These are phyloP conservation scores for Pezicula carpinea DNA, from an alignment of 2,329 filamentous ascomycete species.

Conservation along the genomic window DNA sequence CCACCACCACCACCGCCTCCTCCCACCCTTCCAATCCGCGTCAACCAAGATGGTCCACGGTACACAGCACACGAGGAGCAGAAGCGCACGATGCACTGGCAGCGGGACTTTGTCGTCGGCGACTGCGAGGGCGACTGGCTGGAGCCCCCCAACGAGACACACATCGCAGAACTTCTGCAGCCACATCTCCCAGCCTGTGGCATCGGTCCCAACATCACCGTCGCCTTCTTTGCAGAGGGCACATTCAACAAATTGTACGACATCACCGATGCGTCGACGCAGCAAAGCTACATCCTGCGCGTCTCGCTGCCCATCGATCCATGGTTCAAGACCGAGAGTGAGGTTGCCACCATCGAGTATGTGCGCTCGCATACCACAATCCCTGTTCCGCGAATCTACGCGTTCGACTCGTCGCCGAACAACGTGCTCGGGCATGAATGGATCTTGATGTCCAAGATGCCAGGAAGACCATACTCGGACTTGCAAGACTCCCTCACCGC, in stretches of 20 bases:
- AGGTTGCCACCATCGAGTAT: constrained; percentile 32
- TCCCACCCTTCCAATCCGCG: background rate
- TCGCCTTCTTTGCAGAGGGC: background rate
- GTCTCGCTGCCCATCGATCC: constrained; percentile 32
- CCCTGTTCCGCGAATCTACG: constrained; percentile 30
- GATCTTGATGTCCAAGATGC: constrained; percentile 31
- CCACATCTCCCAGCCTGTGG: no score
- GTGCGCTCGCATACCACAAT: constrained; percentile 25
- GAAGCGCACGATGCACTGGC: no score
- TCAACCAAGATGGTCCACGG: background rate
- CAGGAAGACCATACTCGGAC: background rate
- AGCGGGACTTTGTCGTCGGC: no score
- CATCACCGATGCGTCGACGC: background rate
- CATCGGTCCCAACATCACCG: no score
- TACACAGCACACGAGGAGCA: no score
- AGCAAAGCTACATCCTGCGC: constrained; percentile 24
- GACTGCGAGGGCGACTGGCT: no score
- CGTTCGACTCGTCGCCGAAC: constrained; percentile 25
- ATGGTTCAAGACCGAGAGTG: constrained; percentile 29
- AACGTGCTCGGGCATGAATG: constrained; percentile 34
- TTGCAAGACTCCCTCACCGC: no score
- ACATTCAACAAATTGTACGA: background rate
- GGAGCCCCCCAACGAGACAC: no score
- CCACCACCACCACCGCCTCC: background rate
- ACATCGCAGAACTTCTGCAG: no score